Conservation (phyloP, 306 rosid genomes). For the Citrullus mucosospermus region DNA sequence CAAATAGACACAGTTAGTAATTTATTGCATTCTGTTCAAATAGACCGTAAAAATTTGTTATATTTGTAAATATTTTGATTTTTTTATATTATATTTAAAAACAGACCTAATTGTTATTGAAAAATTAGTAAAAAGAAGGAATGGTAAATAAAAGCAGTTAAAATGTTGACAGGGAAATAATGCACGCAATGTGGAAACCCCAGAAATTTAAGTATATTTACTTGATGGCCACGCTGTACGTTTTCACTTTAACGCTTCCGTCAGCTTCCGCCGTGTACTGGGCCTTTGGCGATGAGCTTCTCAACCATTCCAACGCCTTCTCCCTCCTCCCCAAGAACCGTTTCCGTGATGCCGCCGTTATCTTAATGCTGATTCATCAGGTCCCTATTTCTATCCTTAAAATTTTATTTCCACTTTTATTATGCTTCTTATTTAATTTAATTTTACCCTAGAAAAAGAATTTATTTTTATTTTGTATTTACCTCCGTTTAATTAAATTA, state of each 20-base stretch:
- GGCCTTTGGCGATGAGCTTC: constrained; percentile 90
- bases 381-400: constrained; percentile 8
- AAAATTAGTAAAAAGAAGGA: background rate
- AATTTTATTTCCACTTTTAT: background rate
- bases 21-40: too few species aligned
- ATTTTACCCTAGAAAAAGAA: background rate
- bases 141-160: background rate
- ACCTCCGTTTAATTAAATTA: background rate
- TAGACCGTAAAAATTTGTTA: too few species aligned
- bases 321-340: constrained; percentile 69
- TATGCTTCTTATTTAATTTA: background rate
- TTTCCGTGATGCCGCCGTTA: constrained; percentile 77
- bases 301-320: constrained; percentile 82
- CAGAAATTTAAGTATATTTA: constrained; percentile 86
- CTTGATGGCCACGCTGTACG: constrained; percentile 78
- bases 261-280: constrained; percentile 79
- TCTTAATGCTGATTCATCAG: constrained; percentile 94
- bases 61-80: too few species aligned
- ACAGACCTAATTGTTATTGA: background rate
- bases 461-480: background rate
- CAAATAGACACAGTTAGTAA: too few species aligned
- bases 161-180: constrained; percentile 58
- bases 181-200: constrained; percentile 99
- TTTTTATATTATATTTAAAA: too few species aligned
- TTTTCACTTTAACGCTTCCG: constrained; percentile 79